These are phyloP conservation scores for Aechmea fasciata DNA, from an alignment of 176 grass and related monocot species.

Conservation along the genomic window DNA sequence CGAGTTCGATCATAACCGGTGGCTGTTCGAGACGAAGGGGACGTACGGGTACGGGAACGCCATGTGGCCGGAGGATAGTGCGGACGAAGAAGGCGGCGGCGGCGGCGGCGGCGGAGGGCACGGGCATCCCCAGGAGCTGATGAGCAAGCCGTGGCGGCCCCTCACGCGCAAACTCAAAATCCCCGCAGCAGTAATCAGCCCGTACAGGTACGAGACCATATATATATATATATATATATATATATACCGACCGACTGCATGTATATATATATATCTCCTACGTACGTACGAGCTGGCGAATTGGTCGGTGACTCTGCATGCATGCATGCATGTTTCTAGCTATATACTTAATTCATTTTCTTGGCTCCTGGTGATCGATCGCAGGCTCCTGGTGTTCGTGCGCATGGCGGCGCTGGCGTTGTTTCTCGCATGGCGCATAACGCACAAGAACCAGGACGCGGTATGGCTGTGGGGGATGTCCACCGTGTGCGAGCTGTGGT, in stretches of 20 bases:
- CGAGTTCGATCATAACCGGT: conserved; percentile 88
- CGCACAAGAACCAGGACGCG: conserved; percentile 66
- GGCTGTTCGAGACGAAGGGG: conserved; percentile 98
- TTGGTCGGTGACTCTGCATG: too few species aligned
- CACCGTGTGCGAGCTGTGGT: conserved; percentile 88
- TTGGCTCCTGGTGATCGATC: not conserved
- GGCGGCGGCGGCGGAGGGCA: conserved; percentile 15
- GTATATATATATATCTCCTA: not conserved
- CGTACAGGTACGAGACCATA: conserved; percentile 45
- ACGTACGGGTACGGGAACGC: conserved; percentile 94
- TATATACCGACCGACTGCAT: not conserved
- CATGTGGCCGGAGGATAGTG: conserved; percentile 76
- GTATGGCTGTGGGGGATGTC: conserved; percentile 96
- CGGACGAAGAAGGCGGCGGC: conserved; percentile 33
- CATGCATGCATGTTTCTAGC: not conserved
- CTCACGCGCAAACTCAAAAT: conserved; percentile 90
- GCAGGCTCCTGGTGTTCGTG: conserved; percentile 65
- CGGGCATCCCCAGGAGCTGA: conserved; percentile 68
- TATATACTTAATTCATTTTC: not conserved
- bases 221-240: not conserved
- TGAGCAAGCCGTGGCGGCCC: conserved; percentile 82
- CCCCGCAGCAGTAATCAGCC: conserved; percentile 77
- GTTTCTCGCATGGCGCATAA: conserved; percentile 87
- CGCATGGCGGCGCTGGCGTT: conserved; percentile 68
- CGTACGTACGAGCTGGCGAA: too few species aligned